These are phyloP conservation scores for Hypericum perforatum DNA, from an alignment of 345 rosid species.

Conservation along the genomic window DNA sequence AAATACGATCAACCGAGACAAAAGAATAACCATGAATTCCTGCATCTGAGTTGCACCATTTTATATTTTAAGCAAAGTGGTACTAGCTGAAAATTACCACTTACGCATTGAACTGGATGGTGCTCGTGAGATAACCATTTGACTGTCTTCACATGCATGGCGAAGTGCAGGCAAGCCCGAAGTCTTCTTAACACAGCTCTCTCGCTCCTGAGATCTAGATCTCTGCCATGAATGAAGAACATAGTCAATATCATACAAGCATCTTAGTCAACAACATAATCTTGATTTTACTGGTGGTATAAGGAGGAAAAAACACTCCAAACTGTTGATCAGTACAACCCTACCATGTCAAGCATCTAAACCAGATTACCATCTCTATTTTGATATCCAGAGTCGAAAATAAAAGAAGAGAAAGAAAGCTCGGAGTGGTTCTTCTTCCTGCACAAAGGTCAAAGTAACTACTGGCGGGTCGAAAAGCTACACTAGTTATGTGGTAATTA, in stretches of 20 bases:
- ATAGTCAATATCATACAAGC: not conserved
- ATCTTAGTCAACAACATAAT: constrained; percentile 1
- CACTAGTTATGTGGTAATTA: too few relatives aligned
- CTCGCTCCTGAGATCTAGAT: constrained; percentile 63
- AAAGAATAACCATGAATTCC: not conserved
- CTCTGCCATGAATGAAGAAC: constrained; percentile 34
- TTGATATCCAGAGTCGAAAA: too few relatives aligned
- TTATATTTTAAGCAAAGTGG: too few relatives aligned
- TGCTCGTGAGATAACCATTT: constrained; percentile 44
- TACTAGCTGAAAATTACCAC: constrained; percentile 41
- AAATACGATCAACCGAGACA: constrained; percentile 2
- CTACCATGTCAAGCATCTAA: too few relatives aligned
- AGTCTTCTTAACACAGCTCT: constrained; percentile 38
- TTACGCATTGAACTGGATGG: constrained; percentile 39
- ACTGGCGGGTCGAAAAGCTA: too few relatives aligned
- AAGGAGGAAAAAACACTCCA: too few relatives aligned
- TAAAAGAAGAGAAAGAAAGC: too few relatives aligned
- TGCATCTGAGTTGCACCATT: not conserved
- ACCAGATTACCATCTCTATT: too few relatives aligned
- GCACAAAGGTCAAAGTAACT: too few relatives aligned
- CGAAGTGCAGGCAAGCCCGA: constrained; percentile 40
- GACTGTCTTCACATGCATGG: constrained; percentile 51
- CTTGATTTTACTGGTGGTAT: not conserved
- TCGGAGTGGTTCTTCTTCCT: too few relatives aligned
- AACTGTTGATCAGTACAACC: too few relatives aligned